Percentiles rank a stretch among this genome's conserved stretches.
phyloP scores from a whole-genome alignment of 2,329 filamentous ascomycete species.

The Penicillium sp. region DNA sequence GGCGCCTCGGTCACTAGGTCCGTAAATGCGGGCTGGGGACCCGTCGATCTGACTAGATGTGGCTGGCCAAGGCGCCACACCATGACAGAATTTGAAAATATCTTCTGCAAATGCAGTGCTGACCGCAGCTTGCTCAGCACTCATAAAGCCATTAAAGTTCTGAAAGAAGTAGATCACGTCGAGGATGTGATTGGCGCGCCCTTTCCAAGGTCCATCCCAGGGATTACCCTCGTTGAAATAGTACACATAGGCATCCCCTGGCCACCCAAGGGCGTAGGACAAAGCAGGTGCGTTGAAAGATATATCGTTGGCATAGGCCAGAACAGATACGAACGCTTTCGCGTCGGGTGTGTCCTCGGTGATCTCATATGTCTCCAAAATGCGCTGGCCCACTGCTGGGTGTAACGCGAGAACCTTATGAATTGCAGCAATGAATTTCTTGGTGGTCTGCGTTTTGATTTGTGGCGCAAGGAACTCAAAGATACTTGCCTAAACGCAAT shows the following conservation, averaged over 20 bases:
- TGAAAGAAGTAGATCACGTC: conserved; percentile 49
- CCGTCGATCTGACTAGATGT: conserved; percentile 14
- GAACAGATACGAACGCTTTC: conserved; percentile 43
- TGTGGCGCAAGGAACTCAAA: conserved; percentile 30
- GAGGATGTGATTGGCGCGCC: conserved; percentile 45
- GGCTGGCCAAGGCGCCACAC: conserved; percentile 34
- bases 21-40: conserved; percentile 29
- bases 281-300: conserved; percentile 47
- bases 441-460: conserved; percentile 22
- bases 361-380: conserved; percentile 45
- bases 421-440: conserved; percentile 23
- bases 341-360: conserved; percentile 37
- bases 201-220: conserved; percentile 46
- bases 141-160: conserved; percentile 46
- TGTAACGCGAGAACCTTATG: conserved; percentile 22
- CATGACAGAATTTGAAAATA: conserved; percentile 42
- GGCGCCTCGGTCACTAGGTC: conserved; percentile 19
- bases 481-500: conserved; percentile 26
- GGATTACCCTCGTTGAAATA: conserved; percentile 52
- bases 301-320: conserved; percentile 49
- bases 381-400: conserved; percentile 23
- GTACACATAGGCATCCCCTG: conserved; percentile 39
- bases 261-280: conserved; percentile 42
- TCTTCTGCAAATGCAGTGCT: conserved; percentile 38
- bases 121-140: conserved; percentile 30